Evolutionary conservation across 2,329 filamentous ascomycete species (phyloP), one percentile per base, ranked within the genome.

Genomic region (Scortechinia acanthostroma): DNA sequence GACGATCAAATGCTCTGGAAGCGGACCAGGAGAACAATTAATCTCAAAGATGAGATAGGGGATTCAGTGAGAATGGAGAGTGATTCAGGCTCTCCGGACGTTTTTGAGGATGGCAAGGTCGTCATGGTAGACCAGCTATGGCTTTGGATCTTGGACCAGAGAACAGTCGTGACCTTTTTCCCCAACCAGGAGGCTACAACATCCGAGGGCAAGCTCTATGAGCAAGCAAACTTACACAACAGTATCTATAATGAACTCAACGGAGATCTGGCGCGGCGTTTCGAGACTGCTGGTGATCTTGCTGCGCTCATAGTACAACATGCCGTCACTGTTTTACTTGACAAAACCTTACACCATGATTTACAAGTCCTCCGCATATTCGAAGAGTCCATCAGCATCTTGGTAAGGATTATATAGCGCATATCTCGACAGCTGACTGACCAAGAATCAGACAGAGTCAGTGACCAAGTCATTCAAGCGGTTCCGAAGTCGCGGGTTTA

Each of bases 1-100:
- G 77, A 80, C 37, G 80, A 84, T 35, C 80, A 84, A 55, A 83
- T 84, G 74, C 59, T 84, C 4, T 84, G 83, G 57, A 84, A 84
- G 51, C 52, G 63, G 2, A 65, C 19, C n/a, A 15, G 21, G 16
- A 47, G 10, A n/a, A 4, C n/a, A 17, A 35, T 35, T 16, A 21
- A 14, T 15, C 14, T 42, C 42, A 2, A 28, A 20, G 23, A 25
- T 23, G 40, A 4, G 47, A 47, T 4, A 20, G 21, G 42, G 30
- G 17, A 44, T 20, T n/a, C n/a, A n/a, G n/a, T n/a, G n/a, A n/a
- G n/a, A n/a, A 48, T 53, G 0, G 65, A 72, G 2, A 58, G 64
- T 2, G 60, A 64, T 1, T 50, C 51, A 0, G n/a, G n/a, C n/a
- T n/a, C n/a, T n/a, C n/a, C n/a, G n/a, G 51, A 47, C 1, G 59